phyloP scores from a whole-genome alignment of 73 alveolate genomes.

The Paramecium bursaria region DNA sequence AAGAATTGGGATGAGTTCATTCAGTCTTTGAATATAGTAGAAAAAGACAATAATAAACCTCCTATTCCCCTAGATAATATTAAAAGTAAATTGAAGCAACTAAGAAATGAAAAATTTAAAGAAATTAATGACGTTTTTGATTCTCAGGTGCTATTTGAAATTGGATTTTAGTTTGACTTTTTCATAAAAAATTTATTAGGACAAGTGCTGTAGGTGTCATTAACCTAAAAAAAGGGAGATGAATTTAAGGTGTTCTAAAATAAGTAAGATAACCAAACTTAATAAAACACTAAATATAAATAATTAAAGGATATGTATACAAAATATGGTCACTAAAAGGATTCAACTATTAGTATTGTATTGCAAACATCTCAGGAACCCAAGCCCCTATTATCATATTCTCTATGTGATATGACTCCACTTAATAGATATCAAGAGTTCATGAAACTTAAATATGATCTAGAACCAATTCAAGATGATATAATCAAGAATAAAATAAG shows the following conservation, averaged over 20 bases:
- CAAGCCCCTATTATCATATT: background rate
- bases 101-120: too few species aligned
- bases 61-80: too few species aligned
- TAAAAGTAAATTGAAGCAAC: too few species aligned
- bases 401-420: conserved; percentile 44
- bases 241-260: conserved; percentile 31
- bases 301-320: background rate
- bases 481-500: conserved; percentile 25
- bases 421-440: conserved; percentile 2
- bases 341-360: background rate
- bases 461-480: conserved; percentile 20
- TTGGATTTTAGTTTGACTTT: conserved; percentile 10
- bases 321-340: conserved; percentile 33
- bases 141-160: too few species aligned
- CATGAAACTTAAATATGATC: conserved; percentile 1
- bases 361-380: background rate
- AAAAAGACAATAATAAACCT: too few species aligned
- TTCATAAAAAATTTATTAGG: conserved; percentile 30
- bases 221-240: conserved; percentile 21
- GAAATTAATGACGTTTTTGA: too few species aligned
- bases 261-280: background rate
- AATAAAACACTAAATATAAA: conserved; percentile 2
- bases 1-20: too few species aligned
- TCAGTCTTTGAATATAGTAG: too few species aligned
- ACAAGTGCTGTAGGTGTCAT: conserved; percentile 14